Evolutionary conservation across 257 asterid species (phyloP).

Genomic region (Solanum bukasovii): DNA sequence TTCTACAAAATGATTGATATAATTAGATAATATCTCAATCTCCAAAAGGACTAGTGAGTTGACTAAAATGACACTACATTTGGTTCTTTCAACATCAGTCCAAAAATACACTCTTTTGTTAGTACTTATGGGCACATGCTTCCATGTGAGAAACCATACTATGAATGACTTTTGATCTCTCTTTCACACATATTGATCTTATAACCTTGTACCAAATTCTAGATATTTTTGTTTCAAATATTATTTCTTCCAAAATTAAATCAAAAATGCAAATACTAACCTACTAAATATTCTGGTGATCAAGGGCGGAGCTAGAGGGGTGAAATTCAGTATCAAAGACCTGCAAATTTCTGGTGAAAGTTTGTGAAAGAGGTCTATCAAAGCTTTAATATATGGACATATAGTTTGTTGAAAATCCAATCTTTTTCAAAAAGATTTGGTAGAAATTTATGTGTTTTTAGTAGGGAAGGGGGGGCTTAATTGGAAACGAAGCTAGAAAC

Average conservation of each 20-base stretch:
- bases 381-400: background rate
- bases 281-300: background rate
- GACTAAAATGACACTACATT: conserved; percentile 38
- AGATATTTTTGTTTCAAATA: background rate
- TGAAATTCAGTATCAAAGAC: background rate
- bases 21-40: background rate
- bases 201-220: background rate
- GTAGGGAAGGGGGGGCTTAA: background rate
- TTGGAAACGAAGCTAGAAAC: background rate
- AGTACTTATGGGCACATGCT: conserved; percentile 40
- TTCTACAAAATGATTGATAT: background rate
- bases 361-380: background rate
- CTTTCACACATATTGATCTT: background rate
- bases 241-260: background rate
- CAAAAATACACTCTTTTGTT: conserved; percentile 36
- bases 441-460: background rate
- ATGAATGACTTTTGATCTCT: background rate
- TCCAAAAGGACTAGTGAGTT: conserved; percentile 21
- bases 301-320: background rate
- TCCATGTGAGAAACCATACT: conserved; percentile 48
- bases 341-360: fast-evolving
- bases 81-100: conserved; percentile 37
- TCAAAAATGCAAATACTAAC: background rate
- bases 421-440: background rate
- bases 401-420: background rate